phyloP scores from a whole-genome alignment of 129 eudicot species.

The Artemisia argyi region DNA sequence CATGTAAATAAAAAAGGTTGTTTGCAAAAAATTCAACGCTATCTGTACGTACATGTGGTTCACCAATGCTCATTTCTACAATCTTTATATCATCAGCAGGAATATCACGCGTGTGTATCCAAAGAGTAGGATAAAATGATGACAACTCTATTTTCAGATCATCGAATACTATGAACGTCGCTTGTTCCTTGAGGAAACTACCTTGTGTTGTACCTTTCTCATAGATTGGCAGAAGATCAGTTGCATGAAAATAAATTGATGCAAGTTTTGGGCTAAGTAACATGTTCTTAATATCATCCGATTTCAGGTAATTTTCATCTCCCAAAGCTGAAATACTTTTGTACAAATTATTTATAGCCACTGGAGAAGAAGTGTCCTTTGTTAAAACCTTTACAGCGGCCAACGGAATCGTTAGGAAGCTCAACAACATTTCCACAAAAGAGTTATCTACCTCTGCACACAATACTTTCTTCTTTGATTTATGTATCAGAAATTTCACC shows the following conservation, averaged over 20 bases:
- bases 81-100: conserved; percentile 35
- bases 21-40: too few relatives aligned
- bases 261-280: conserved; percentile 29
- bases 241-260: background rate
- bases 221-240: conserved; percentile 15
- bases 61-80: conserved; percentile 30
- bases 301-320: conserved; percentile 27
- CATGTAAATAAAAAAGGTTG: background rate
- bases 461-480: conserved; percentile 38
- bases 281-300: conserved; percentile 26
- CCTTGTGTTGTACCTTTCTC: background rate
- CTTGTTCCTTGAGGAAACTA: conserved; percentile 30
- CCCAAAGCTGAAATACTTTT: conserved; percentile 29
- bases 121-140: conserved; percentile 21
- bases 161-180: conserved; percentile 30
- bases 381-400: conserved; percentile 17
- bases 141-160: conserved; percentile 24
- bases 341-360: conserved; percentile 37
- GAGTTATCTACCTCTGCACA: conserved; percentile 36
- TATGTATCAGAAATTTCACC: conserved; percentile 33
- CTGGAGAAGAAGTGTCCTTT: background rate
- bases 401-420: conserved; percentile 36
- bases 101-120: conserved; percentile 12
- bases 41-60: conserved; percentile 23
- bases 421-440: conserved; percentile 44